These are phyloP conservation scores for Lasiodiplodia sp. DNA, from an alignment of 2,329 filamentous ascomycete genomes.

Conservation along the genomic window DNA sequence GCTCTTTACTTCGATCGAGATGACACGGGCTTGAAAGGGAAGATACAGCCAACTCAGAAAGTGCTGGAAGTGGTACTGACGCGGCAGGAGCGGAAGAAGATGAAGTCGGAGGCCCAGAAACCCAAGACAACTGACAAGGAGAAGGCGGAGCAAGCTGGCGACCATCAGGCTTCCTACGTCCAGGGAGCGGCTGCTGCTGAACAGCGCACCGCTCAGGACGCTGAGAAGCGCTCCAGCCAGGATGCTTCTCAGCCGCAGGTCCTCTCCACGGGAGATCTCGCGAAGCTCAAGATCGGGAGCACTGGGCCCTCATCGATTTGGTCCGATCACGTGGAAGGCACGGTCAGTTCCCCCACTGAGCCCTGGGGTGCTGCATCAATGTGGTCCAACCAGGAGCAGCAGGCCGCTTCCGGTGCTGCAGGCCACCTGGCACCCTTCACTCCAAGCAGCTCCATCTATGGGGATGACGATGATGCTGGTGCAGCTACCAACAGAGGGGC, in stretches of 20 bases:
- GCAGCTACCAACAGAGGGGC: background rate
- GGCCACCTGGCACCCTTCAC: constrained; percentile 20
- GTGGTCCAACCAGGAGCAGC: constrained; percentile 25
- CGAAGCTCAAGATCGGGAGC: constrained; percentile 8
- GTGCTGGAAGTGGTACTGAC: constrained; percentile 17
- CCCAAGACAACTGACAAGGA: constrained; percentile 6
- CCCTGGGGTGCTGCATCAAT: constrained; percentile 18
- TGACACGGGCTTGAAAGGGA: constrained; percentile 36
- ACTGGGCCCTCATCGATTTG: background rate
- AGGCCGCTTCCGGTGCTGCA: constrained; percentile 2
- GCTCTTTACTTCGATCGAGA: constrained; percentile 57
- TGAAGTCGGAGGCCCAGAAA: constrained; percentile 15
- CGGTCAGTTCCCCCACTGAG: constrained; percentile 20
- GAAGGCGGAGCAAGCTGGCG: constrained; percentile 7
- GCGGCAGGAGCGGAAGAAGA: constrained; percentile 23
- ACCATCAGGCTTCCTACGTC: background rate
- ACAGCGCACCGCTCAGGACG: background rate
- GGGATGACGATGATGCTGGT: background rate
- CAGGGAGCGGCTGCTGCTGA: background rate
- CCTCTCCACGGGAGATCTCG: constrained; percentile 2
- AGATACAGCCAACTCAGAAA: background rate
- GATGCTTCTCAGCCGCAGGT: background rate
- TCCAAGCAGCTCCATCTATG: constrained; percentile 24
- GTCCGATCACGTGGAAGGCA: constrained; percentile 17
- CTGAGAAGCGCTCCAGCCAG: background rate